Conservation (phyloP, 2,329 filamentous ascomycete genomes). For the Cladosporium colombiae region DNA sequence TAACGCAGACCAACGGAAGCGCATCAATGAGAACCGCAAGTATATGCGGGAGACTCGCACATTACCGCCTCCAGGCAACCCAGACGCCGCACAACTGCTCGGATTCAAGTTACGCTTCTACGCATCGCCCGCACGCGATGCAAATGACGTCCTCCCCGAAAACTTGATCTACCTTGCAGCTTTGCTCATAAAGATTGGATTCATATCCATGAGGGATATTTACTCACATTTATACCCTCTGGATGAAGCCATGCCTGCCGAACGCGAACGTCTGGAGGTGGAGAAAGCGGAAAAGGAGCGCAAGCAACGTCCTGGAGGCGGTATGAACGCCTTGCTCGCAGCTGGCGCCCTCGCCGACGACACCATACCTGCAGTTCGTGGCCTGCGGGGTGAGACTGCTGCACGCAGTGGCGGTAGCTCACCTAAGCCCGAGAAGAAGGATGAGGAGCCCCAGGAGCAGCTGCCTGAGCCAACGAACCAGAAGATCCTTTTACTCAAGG, state of each 20-base stretch:
- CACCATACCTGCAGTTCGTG: constrained; percentile 53
- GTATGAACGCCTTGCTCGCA: constrained; percentile 80
- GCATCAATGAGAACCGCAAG: constrained; percentile 60
- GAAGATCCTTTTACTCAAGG: constrained; percentile 80
- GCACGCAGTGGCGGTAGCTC: constrained; percentile 41
- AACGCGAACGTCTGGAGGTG: constrained; percentile 69
- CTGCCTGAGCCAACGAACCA: constrained; percentile 78
- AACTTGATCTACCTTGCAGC: constrained; percentile 92
- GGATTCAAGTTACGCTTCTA: constrained; percentile 98
- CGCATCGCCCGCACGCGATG: constrained; percentile 73
- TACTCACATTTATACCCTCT: constrained; percentile 88
- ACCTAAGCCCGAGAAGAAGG: constrained; percentile 45
- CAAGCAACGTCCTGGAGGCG: constrained; percentile 66
- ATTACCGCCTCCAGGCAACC: constrained; percentile 80
- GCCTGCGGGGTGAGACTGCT: constrained; percentile 50
- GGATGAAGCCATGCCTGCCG: constrained; percentile 77
- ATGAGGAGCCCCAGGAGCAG: constrained; percentile 52
- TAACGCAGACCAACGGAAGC: constrained; percentile 42
- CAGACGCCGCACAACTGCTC: constrained; percentile 87
- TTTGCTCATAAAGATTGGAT: constrained; percentile 93
- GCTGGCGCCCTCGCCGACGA: constrained; percentile 88
- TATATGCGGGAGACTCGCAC: constrained; percentile 84
- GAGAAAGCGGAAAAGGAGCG: constrained; percentile 79
- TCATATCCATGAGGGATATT: constrained; percentile 86
- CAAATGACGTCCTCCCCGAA: constrained; percentile 77